phyloP scores from a whole-genome alignment of 2,329 filamentous ascomycete species.

The Nectriaceae sp. region DNA sequence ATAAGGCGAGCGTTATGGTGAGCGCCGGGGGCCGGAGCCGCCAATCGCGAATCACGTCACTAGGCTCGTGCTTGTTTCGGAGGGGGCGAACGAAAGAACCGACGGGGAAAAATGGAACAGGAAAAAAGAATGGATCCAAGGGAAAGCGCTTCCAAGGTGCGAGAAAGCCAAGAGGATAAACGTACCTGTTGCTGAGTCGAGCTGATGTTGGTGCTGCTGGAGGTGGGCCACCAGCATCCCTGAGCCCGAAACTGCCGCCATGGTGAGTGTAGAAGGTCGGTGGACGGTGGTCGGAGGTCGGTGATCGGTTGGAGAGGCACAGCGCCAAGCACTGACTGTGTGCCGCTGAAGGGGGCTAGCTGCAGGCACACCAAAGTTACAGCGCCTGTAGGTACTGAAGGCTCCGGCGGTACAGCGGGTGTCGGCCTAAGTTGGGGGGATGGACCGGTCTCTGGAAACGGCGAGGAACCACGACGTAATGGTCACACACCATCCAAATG shows the following conservation, averaged over 20 bases:
- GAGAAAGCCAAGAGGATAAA: conserved; percentile 10
- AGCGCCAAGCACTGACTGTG: background rate
- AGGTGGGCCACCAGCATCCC: conserved; percentile 23
- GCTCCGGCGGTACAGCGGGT: conserved; percentile 19
- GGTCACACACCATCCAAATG: conserved; percentile 21
- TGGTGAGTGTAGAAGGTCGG: conserved; percentile 12
- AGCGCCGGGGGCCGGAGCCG: too few relatives aligned
- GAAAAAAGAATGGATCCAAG: conserved; percentile 11
- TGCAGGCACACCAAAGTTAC: too few relatives aligned
- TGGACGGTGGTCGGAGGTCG: background rate
- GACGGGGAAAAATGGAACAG: background rate
- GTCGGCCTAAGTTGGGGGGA: conserved; percentile 12
- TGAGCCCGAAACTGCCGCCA: conserved; percentile 28
- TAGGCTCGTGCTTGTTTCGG: background rate
- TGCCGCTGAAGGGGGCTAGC: background rate
- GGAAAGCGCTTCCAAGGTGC: too few relatives aligned
- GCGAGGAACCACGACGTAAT: conserved; percentile 26
- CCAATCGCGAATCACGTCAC: background rate
- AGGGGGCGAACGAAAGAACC: background rate
- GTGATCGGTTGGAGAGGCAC: background rate
- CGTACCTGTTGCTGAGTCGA: conserved; percentile 28
- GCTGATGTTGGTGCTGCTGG: conserved; percentile 25
- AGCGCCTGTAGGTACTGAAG: conserved; percentile 24
- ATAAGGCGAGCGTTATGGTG: too few relatives aligned
- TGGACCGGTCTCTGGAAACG: conserved; percentile 6